Percentiles rank a stretch among this genome's conserved stretches.
phyloP scores from a whole-genome alignment of 2,329 filamentous ascomycete species.

The Gaeumannomyces sp. region DNA sequence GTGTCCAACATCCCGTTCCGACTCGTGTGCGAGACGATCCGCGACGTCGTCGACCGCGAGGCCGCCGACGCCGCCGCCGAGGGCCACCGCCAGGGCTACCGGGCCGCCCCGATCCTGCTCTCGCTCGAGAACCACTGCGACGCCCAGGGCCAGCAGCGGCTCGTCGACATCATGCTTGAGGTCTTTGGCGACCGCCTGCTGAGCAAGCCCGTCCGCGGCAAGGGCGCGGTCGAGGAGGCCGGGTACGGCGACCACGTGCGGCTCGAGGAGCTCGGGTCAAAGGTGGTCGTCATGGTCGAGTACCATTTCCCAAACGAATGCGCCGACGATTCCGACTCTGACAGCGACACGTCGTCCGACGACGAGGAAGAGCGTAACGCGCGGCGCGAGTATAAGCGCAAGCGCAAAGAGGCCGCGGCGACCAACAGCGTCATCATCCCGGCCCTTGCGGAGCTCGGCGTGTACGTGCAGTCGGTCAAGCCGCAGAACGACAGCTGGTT shows the following conservation, averaged over 20 bases:
- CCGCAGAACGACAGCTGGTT: slow-evolving; percentile 62
- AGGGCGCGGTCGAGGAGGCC: slow-evolving; percentile 49
- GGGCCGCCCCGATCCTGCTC: slow-evolving; percentile 52
- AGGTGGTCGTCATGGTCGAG: slow-evolving; percentile 62
- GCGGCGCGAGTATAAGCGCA: slow-evolving; percentile 45
- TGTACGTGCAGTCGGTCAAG: slow-evolving; percentile 66
- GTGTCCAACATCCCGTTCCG: slow-evolving; percentile 62
- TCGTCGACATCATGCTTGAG: slow-evolving; percentile 60
- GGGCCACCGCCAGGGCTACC: slow-evolving; percentile 29
- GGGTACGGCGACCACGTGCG: slow-evolving; percentile 46
- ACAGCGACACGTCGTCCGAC: slow-evolving; percentile 26
- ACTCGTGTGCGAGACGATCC: slow-evolving; percentile 58
- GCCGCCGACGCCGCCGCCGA: slow-evolving; percentile 30
- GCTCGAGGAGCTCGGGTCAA: slow-evolving; percentile 52
- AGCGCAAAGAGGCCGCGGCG: slow-evolving; percentile 39
- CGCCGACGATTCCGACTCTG: slow-evolving; percentile 27
- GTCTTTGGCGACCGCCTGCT: slow-evolving; percentile 56
- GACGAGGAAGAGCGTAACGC: slow-evolving; percentile 26
- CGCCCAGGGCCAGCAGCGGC: slow-evolving; percentile 50
- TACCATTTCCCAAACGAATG: slow-evolving; percentile 53
- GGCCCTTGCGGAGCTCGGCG: slow-evolving; percentile 58
- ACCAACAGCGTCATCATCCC: slow-evolving; percentile 48
- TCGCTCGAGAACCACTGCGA: slow-evolving; percentile 64
- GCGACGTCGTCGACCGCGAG: slow-evolving; percentile 56
- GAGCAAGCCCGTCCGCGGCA: slow-evolving; percentile 48